Conservation (phyloP, 306 rosid genomes). For the Fagus sylvatica region DNA sequence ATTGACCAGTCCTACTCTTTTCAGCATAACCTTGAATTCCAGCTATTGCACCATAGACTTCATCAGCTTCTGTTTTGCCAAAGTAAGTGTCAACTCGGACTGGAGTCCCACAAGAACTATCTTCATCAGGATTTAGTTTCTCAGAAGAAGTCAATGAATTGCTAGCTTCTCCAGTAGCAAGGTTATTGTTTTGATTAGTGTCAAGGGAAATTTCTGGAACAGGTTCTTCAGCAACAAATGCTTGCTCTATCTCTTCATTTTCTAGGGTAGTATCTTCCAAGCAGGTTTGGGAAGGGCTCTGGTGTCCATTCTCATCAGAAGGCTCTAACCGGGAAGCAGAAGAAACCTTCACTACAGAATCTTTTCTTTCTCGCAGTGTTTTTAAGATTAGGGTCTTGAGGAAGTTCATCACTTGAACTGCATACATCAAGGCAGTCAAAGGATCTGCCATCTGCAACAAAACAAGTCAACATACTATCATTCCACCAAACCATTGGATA, state of each 20-base stretch:
- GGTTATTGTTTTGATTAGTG: slow-evolving; percentile 24
- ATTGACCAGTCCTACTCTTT: slow-evolving; percentile 43
- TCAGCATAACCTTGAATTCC: slow-evolving; percentile 31
- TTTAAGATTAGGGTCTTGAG: slow-evolving; percentile 67
- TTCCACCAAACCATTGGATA: slow-evolving; percentile 2
- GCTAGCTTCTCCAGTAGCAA: slow-evolving; percentile 36
- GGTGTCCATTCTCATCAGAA: slow-evolving; percentile 50
- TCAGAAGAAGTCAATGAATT: slow-evolving; percentile 36
- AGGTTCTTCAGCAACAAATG: slow-evolving; percentile 29
- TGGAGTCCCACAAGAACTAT: slow-evolving; percentile 39
- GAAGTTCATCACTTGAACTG: slow-evolving; percentile 91
- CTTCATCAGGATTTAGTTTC: slow-evolving; percentile 29
- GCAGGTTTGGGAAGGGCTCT: slow-evolving; percentile 44
- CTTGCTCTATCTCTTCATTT: slow-evolving; percentile 41
- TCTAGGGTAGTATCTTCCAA: slow-evolving; percentile 34
- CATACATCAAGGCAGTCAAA: slow-evolving; percentile 82
- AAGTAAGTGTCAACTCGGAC: slow-evolving; percentile 14
- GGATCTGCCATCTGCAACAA: slow-evolving; percentile 87
- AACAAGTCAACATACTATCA: slow-evolving; percentile 2
- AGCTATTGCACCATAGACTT: neutral
- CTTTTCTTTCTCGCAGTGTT: slow-evolving; percentile 63
- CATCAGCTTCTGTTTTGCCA: slow-evolving; percentile 8
- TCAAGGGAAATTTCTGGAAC: slow-evolving; percentile 29
- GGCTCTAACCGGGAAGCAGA: slow-evolving; percentile 46
- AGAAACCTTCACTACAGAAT: slow-evolving; percentile 43